These are phyloP conservation scores for Mangifera indica DNA, from an alignment of 345 rosid species.

Conservation along the genomic window DNA sequence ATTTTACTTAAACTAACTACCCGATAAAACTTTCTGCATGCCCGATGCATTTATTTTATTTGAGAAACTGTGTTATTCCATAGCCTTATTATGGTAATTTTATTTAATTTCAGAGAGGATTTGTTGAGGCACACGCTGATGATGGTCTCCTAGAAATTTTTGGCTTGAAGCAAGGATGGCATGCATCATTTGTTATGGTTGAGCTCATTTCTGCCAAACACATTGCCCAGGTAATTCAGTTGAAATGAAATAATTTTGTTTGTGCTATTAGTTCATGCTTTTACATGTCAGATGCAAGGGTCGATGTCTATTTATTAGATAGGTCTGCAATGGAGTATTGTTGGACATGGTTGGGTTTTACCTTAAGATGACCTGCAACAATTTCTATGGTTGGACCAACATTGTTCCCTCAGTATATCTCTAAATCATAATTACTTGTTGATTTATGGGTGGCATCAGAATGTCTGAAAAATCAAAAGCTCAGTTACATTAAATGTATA, in stretches of 20 bases:
- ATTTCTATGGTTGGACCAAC: neutral
- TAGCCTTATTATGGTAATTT: neutral
- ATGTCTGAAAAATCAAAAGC: neutral
- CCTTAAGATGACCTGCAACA: neutral
- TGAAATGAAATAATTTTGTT: neutral
- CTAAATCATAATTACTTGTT: neutral
- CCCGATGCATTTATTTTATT: neutral
- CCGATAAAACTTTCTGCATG: conserved; percentile 1
- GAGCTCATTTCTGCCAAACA: conserved; percentile 98
- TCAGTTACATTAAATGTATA: neutral
- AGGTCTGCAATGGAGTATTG: neutral
- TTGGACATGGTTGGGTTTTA: neutral
- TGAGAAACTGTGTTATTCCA: conserved; percentile 6
- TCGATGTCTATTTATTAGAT: neutral
- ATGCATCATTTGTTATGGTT: conserved; percentile 98
- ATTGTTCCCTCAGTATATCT: neutral
- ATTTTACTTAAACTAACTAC: neutral
- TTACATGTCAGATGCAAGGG: neutral
- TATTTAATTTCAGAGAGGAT: conserved; percentile 61
- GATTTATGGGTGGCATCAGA: neutral
- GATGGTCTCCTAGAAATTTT: conserved; percentile 95
- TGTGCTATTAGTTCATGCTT: neutral
- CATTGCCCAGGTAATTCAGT: conserved; percentile 77
- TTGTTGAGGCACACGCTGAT: conserved; percentile 90
- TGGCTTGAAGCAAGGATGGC: conserved; percentile 98